These are phyloP conservation scores for Effrenium voratum DNA, from an alignment of 73 alveolate genomes.

Conservation along the genomic window DNA sequence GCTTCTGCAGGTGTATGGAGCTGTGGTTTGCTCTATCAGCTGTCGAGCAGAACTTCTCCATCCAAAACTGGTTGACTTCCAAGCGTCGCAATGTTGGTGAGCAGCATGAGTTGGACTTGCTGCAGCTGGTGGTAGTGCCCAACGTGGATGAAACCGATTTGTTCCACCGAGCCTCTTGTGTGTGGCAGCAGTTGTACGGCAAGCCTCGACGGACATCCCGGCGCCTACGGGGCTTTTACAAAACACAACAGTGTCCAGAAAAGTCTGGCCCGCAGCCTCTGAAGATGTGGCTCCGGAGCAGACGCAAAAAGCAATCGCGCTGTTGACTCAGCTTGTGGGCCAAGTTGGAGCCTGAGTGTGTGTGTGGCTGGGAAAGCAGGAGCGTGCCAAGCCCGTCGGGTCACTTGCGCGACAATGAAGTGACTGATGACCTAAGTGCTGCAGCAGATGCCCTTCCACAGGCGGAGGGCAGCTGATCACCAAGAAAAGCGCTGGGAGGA, in stretches of 20 bases:
- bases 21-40: not conserved
- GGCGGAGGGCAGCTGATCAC: not conserved
- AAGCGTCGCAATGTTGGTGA: not conserved
- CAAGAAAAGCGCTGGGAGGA: not conserved
- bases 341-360: not conserved
- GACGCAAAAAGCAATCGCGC: not conserved
- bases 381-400: not conserved
- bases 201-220: not conserved
- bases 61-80: not conserved
- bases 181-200: not conserved
- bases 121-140: not conserved
- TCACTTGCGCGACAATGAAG: not conserved
- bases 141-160: not conserved
- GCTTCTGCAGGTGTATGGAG: not conserved
- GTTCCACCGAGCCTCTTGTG: not conserved
- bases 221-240: not conserved
- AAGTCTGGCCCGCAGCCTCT: not conserved
- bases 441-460: not conserved
- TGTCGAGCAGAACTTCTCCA: not conserved
- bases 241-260: not conserved
- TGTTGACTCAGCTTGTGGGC: not conserved
- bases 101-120: not conserved
- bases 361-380: not conserved
- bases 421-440: not conserved
- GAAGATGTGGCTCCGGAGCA: not conserved